Base-by-base conservation (phyloP, 805 yeast genomes). In the Ogataea zsoltii region DNA sequence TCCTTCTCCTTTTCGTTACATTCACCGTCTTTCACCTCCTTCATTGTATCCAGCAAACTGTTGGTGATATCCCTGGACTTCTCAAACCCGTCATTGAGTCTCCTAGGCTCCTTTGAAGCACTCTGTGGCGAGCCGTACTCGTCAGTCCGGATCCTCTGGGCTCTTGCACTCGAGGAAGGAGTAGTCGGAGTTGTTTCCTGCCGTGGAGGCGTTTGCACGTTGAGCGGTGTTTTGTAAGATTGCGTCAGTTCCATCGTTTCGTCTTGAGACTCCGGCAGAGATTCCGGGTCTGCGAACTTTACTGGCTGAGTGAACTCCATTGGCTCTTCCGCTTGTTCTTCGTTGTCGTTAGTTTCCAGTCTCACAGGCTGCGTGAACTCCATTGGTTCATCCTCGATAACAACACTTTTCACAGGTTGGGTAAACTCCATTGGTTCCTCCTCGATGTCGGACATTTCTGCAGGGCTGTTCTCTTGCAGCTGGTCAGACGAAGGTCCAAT, bases 111-210 rank as follows among this genome's bases (percentile, higher is more conserved):
- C 15, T 50, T 47, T 2, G 55, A 44, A 3, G 52, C 50, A 28
- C 53, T 45, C 34, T 54, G 58, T 2, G 60, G 58, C 2, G 60
- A 56, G 0, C 58, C 60, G 16, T 45, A 48, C 29, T 44, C 46
- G 28, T 45, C 52, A 2, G 60, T 50, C 9, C 57, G 49, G 4
- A 50, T 53, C 35, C 46, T 56, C 32, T 54, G 56, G 5, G 48
- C 31, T 26, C 46, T 35, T 2, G 51, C 45, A 14, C 54, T 46
- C 3, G 60, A 53, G 7, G 51, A 39, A 12, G 60, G 58, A 14
- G 54, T 49, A 3, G 49, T 14, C 1, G 31, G 15, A 13, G 25
- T 31, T 10, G 41, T 4, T 19, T 15, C 33, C 13, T 32, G 21
- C 26, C 43, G 32, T 25, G 44, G 41, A 3, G 56, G 56, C 10